phyloP scores from a whole-genome alignment of 2,329 filamentous ascomycete species.

The Pyrenophora tritici-repentis region DNA sequence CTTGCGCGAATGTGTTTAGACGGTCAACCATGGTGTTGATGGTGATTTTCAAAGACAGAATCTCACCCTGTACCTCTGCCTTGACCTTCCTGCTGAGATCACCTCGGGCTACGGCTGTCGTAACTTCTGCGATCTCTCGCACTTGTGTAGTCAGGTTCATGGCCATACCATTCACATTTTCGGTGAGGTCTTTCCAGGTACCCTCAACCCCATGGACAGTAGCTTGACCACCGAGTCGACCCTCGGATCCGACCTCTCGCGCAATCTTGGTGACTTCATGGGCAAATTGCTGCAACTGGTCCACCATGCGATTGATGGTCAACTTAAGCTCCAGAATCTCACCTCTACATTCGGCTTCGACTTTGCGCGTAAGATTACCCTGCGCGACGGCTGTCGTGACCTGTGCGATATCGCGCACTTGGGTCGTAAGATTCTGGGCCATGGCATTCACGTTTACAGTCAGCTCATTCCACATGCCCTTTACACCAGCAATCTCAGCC shows the following conservation, averaged over 20 bases:
- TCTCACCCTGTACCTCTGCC: slow-evolving; percentile 58
- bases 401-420: slow-evolving; percentile 59
- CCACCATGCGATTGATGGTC: slow-evolving; percentile 60
- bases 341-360: slow-evolving; percentile 58
- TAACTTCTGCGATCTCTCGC: slow-evolving; percentile 59
- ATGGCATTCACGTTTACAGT: slow-evolving; percentile 62
- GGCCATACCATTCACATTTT: slow-evolving; percentile 60
- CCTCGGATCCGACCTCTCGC: slow-evolving; percentile 58
- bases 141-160: slow-evolving; percentile 58
- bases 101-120: slow-evolving; percentile 57
- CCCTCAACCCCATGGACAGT: slow-evolving; percentile 59
- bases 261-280: slow-evolving; percentile 60
- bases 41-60: slow-evolving; percentile 77
- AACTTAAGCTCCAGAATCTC: slow-evolving; percentile 58
- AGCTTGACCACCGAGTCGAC: slow-evolving; percentile 57
- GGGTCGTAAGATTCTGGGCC: slow-evolving; percentile 59
- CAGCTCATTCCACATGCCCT: slow-evolving; percentile 70
- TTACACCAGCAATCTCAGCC: slow-evolving; percentile 67
- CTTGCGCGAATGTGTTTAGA: slow-evolving; percentile 66
- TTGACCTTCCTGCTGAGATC: slow-evolving; percentile 59
- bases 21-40: slow-evolving; percentile 72
- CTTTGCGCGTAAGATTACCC: slow-evolving; percentile 58
- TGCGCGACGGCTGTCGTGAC: slow-evolving; percentile 59
- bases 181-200: slow-evolving; percentile 60
- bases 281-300: slow-evolving; percentile 58